Base-by-base conservation (phyloP, 2,329 filamentous ascomycete species). In the Colletotrichum camelliae region DNA sequence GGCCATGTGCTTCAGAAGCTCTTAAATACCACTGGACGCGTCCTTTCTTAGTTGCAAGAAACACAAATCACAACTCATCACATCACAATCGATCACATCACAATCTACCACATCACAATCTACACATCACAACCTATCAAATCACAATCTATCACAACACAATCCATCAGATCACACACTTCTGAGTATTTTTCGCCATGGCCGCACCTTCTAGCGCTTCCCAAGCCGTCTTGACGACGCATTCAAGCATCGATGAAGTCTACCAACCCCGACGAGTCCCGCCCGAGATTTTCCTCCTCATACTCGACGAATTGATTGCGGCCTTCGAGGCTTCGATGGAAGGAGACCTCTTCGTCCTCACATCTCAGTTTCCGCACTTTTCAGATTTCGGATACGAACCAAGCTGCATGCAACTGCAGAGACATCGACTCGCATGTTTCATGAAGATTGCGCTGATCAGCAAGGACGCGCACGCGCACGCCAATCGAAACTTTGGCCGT, bases 321-420 rank as follows among this genome's bases (percentile, higher is more conserved):
- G 12, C 21, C 12, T 52, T 21, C n/a, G n/a, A 52, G 43, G 43
- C n/a, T 21, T 48, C 43, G 1, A 21, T 7, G 18, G n/a, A 1
- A 21, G 0, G 10, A 2, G 43, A n/a, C 0, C 10, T 0, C 10
- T 27, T 27, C 18, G 43, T 3, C 0, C 43, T 43, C 39, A 43
- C 39, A n/a, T 18, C 18, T 0, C 18, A 2, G 39, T 43, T 1
- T 43, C 39, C 18, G 1, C 10, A 43, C 39, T 2, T 43, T 39
- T 8, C 37, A 39, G 3, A 9, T 43, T n/a, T n/a, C 0, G 5
- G 9, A 43, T 43, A 2, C 1, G 18, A 2, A n/a, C 39, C 39
- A 43, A 0, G n/a, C 18, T n/a, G 10, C 18, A 18, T n/a, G 39
- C 39, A 1, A 6, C 39, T n/a, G 39, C 39, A 43, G 39, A n/a